Evolutionary conservation across 208 protist species (phyloP).

Genomic region (Herpetomonas tarakana): DNA sequence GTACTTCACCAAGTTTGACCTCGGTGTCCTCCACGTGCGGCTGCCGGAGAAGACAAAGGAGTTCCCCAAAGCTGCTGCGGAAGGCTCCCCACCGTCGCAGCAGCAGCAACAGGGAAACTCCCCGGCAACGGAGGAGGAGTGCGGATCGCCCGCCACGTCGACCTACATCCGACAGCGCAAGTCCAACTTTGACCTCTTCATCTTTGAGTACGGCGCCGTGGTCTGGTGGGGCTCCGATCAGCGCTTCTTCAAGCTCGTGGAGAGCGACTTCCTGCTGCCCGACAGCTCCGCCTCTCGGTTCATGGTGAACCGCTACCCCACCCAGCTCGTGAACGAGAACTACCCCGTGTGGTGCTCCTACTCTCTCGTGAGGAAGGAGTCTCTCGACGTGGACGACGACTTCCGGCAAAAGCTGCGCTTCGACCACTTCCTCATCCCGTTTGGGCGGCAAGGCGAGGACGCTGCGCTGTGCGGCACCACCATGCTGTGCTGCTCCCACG

Average conservation of each 20-base stretch:
- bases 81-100: neutral
- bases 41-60: constrained; percentile 41
- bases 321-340: constrained; percentile 65
- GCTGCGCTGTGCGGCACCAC: constrained; percentile 34
- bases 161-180: constrained; percentile 1
- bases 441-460: constrained; percentile 46
- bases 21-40: constrained; percentile 71
- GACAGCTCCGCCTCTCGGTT: constrained; percentile 44
- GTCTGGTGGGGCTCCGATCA: constrained; percentile 84
- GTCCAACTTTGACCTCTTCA: constrained; percentile 69
- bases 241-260: constrained; percentile 76
- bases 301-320: constrained; percentile 71
- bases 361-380: constrained; percentile 45
- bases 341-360: constrained; percentile 86
- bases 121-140: neutral
- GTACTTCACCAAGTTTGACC: constrained; percentile 80
- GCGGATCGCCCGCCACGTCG: neutral
- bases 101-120: constrained; percentile 3
- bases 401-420: constrained; percentile 60
- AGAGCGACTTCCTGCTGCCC: constrained; percentile 78
- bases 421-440: constrained; percentile 78
- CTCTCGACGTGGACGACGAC: constrained; percentile 57
- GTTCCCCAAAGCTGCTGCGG: neutral
- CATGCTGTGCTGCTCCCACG: constrained; percentile 74
- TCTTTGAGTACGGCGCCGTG: constrained; percentile 73